Evolutionary conservation across 768 basidiomycete genomes (phyloP).

Genomic region (Phaffia australis): DNA sequence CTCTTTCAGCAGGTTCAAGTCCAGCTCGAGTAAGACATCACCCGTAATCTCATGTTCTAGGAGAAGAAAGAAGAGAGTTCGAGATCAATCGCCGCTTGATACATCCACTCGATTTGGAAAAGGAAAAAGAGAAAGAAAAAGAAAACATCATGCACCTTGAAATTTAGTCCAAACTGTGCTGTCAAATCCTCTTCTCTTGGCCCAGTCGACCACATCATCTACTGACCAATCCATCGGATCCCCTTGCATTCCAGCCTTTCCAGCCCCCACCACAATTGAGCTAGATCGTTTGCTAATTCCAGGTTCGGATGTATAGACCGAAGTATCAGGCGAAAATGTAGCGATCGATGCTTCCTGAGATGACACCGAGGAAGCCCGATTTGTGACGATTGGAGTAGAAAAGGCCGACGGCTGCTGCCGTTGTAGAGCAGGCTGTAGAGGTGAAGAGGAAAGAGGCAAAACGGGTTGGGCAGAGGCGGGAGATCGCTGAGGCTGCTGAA

Average conservation of each 20-base stretch:
- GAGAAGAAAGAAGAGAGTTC: not conserved
- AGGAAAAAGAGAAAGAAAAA: slow-evolving; percentile 8
- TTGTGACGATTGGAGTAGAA: not conserved
- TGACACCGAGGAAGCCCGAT: not conserved
- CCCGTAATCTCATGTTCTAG: slow-evolving; percentile 97
- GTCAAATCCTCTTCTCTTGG: slow-evolving; percentile 72
- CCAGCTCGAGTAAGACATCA: slow-evolving; percentile 89
- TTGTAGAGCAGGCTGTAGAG: slow-evolving; percentile 9
- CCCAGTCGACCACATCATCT: slow-evolving; percentile 82
- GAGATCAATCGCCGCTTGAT: not conserved
- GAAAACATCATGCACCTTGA: slow-evolving; percentile 45
- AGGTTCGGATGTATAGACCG: slow-evolving; percentile 3
- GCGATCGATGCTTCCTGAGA: not conserved
- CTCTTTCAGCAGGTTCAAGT: slow-evolving; percentile 81
- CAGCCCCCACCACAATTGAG: slow-evolving; percentile 7
- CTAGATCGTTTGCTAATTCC: slow-evolving; percentile 2
- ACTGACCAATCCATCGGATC: slow-evolving; percentile 58
- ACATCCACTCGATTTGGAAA: not conserved
- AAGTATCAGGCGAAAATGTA: not conserved
- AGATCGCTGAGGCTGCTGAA: not conserved
- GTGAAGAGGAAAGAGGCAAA: not conserved
- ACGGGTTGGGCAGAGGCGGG: not conserved
- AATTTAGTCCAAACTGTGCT: slow-evolving; percentile 73
- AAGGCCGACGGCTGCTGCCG: not conserved
- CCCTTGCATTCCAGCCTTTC: slow-evolving; percentile 12